A percentile compares a stretch with the other conserved stretches of the same genome.
phyloP scores from a whole-genome alignment of 345 rosid genomes.

The Isatis tinctoria region DNA sequence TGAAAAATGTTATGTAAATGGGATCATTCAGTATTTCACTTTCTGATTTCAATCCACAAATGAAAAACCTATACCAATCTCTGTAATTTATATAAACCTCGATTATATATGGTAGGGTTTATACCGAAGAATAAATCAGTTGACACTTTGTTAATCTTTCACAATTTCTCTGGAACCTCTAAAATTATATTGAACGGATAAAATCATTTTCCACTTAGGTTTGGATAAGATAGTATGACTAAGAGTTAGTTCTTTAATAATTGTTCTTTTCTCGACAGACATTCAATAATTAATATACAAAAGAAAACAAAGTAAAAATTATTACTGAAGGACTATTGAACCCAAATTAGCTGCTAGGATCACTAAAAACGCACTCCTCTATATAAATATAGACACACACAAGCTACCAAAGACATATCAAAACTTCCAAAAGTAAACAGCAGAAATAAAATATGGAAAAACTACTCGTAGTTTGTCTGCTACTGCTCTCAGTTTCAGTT shows the following conservation, averaged over 20 bases:
- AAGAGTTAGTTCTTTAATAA: neutral
- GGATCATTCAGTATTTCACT: neutral
- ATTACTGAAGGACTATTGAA: neutral
- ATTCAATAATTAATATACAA: neutral
- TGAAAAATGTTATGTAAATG: neutral
- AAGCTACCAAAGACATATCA: neutral
- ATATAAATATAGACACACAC: neutral
- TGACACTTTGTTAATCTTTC: neutral
- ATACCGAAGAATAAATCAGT: neutral
- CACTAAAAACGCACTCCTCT: neutral
- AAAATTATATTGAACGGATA: neutral
- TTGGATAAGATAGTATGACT: neutral
- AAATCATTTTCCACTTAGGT: neutral
- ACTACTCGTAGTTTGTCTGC: neutral
- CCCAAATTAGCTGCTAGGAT: too few relatives aligned
- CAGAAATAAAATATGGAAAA: neutral
- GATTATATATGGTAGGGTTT: neutral
- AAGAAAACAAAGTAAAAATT: neutral
- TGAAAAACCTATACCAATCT: neutral
- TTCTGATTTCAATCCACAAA: neutral
- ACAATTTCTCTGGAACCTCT: neutral
- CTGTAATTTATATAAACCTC: neutral
- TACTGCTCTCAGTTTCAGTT: neutral
- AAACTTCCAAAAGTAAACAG: neutral
- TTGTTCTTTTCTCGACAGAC: neutral